These are phyloP conservation scores for Zygotorulaspora florentina DNA, from an alignment of 805 yeast species.

Conservation along the genomic window DNA sequence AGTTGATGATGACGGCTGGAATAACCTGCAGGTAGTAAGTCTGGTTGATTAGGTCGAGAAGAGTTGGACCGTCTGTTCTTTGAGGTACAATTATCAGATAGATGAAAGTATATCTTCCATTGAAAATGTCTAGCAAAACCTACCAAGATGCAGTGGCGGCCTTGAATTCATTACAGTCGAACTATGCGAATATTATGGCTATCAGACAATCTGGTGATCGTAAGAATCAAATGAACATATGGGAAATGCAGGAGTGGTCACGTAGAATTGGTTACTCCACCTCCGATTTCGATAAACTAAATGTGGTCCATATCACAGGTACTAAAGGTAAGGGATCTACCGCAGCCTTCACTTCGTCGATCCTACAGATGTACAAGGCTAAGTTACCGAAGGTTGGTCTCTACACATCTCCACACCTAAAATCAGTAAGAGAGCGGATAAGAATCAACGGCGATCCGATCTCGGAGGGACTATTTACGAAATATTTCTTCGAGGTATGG, in stretches of 20 bases:
- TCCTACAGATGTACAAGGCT: constrained; percentile 57
- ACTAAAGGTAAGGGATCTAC: constrained; percentile 99
- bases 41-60: no score
- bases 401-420: constrained; percentile 95
- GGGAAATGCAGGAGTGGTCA: constrained; percentile 82
- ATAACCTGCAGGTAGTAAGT: no score
- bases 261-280: constrained; percentile 65
- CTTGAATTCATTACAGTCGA: constrained; percentile 83
- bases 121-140: constrained; percentile 25
- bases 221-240: constrained; percentile 64
- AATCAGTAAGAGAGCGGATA: constrained; percentile 87
- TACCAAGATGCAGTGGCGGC: constrained; percentile 75
- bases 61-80: neutral
- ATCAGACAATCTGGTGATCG: constrained; percentile 63
- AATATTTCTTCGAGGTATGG: constrained; percentile 93
- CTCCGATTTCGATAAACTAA: constrained; percentile 64
- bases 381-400: constrained; percentile 63
- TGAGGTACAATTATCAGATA: neutral
- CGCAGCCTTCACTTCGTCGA: constrained; percentile 87
- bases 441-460: constrained; percentile 84
- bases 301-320: constrained; percentile 90
- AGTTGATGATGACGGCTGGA: no score
- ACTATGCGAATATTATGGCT: constrained; percentile 85
- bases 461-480: constrained; percentile 71
- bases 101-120: constrained; percentile 18